Evolutionary conservation across 2,329 filamentous ascomycete species (phyloP), one percentile per base, ranked within the genome.

Genomic region (Cladorrhinum sp.): DNA sequence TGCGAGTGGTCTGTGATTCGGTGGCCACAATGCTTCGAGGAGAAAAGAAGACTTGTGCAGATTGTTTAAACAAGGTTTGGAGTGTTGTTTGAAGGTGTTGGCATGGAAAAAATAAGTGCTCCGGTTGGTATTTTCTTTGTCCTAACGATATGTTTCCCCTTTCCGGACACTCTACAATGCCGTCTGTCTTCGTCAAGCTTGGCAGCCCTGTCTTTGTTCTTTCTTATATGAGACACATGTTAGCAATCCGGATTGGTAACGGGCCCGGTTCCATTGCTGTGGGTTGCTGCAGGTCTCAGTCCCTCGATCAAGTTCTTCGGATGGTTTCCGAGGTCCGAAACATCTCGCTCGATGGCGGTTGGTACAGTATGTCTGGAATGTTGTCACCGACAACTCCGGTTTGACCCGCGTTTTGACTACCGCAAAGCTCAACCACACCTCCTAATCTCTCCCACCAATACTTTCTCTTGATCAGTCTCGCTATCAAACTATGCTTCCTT

Each of bases 381-480:
- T 25, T 18, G 8, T 25, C 49, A 10, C 18, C 3, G 18, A 22
- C 45, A 10, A 50, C 22, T 18, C 13, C n/a, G 18, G n/a, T 18
- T 22, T 18, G 5, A 10, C 18, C 13, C 45, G 22, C 16, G 7
- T 50, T 50, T 49, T n/a, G 36, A 6, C 36, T 41, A 13, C 36
- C 36, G 16, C 36, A 27, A 20, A 58, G 18, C 16, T 41, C 22
- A 3, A 22, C 50, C 16, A 59, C 38, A 7, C 7, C 24, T 16
- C 22, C 22, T 22, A 65, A 25, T 25, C 61, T 54, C n/a, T 58
- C 51, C 63, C 60, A 62, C 58, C 63, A 65, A 20, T 60, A 57
- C 23, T 45, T 56, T 45, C 63, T 27, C 58, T 63, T 61, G 1
- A 25, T 38, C 24, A 63, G 38, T 23, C 56, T 24, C 9, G 49